Evolutionary conservation across 768 basidiomycete species (phyloP).

Genomic region (Leccinellum albellum): DNA sequence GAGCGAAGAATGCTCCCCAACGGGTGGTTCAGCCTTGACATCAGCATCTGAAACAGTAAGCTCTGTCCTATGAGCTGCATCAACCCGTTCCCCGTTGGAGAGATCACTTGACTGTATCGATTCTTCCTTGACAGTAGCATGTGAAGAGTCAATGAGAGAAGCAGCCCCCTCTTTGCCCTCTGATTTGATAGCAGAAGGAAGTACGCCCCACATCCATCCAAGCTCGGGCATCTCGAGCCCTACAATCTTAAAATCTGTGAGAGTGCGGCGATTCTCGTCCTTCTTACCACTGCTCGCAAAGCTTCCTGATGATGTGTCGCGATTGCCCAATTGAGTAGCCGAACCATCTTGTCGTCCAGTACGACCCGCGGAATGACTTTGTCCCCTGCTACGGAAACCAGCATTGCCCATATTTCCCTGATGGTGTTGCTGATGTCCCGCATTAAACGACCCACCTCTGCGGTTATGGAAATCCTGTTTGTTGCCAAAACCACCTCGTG

Average conservation of each 20-base stretch:
- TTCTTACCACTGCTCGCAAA: constrained; percentile 63
- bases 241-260: constrained; percentile 97
- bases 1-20: constrained; percentile 29
- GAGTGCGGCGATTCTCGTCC: constrained; percentile 84
- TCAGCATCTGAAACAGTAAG: constrained; percentile 27
- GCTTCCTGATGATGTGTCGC: constrained; percentile 48
- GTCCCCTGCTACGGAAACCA: constrained; percentile 60
- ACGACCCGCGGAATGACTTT: constrained; percentile 44
- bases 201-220: constrained; percentile 81
- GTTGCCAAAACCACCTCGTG: constrained; percentile 61
- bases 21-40: constrained; percentile 29
- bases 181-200: constrained; percentile 38
- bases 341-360: constrained; percentile 38
- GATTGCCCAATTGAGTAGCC: constrained; percentile 36
- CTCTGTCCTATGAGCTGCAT: constrained; percentile 19
- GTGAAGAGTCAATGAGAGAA: constrained; percentile 31
- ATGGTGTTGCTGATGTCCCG: constrained; percentile 38
- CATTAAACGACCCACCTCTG: constrained; percentile 59
- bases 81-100: constrained; percentile 16
- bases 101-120: constrained; percentile 21
- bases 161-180: constrained; percentile 36
- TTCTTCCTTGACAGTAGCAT: constrained; percentile 32
- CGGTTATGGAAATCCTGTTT: constrained; percentile 63
- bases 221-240: constrained; percentile 82
- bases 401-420: constrained; percentile 36